A percentile compares a stretch with the other conserved stretches of the same genome.
Evolutionary conservation across 2,329 filamentous ascomycete genomes (phyloP).

Genomic region (Beauveria brongniartii): DNA sequence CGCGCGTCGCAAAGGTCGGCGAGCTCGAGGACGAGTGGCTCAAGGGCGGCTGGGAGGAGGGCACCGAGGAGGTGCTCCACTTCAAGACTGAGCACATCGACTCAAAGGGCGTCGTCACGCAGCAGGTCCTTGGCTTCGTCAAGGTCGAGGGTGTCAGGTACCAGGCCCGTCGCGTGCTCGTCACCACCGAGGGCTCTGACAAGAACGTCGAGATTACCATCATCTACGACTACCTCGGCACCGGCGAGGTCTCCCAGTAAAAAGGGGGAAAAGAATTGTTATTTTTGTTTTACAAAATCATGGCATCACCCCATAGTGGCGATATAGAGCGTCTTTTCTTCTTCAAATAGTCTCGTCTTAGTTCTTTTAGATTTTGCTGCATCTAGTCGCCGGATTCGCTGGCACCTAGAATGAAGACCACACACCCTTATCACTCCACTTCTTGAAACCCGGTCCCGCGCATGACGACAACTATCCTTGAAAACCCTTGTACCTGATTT

Average conservation of each 20-base stretch:
- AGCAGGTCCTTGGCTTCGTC: constrained; percentile 10
- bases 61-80: constrained; percentile 14
- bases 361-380: neutral
- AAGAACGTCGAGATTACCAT: constrained; percentile 9
- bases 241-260: constrained; percentile 8
- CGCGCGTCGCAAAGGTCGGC: constrained; percentile 10
- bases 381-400: neutral
- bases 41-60: constrained; percentile 15
- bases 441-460: neutral
- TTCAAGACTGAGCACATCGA: constrained; percentile 14
- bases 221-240: constrained; percentile 11
- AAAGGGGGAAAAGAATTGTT: neutral
- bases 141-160: constrained; percentile 6
- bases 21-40: constrained; percentile 15
- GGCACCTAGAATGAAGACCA: neutral
- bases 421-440: neutral
- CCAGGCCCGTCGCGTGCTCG: constrained; percentile 10
- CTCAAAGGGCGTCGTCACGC: constrained; percentile 9
- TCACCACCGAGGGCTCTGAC: constrained; percentile 9
- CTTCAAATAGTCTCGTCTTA: neutral
- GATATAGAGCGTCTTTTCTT: constrained; percentile 2
- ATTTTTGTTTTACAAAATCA: neutral
- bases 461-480: neutral
- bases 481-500: neutral
- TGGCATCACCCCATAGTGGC: neutral